Evolutionary conservation across 2,329 filamentous ascomycete species (phyloP), one percentile per base, ranked within the genome.

Genomic region (Periconia sp.): DNA sequence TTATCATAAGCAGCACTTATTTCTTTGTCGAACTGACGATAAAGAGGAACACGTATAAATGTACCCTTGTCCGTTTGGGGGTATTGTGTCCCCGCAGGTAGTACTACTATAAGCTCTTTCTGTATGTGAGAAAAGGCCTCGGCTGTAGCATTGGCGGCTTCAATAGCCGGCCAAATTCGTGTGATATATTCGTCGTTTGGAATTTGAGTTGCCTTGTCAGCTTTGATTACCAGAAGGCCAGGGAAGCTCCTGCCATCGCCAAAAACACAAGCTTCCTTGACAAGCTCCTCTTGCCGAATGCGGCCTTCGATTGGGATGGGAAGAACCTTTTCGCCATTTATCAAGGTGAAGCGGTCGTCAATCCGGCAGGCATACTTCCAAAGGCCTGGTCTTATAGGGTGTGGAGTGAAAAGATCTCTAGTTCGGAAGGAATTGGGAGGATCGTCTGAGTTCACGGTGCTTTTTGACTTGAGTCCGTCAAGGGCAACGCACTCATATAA

Each of bases 241-340:
- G 79, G 78, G 19, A 78, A 70, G 1, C 75, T 70, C 34, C 73
- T 74, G 7, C 77, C 79, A 1, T 76, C 73, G 0, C 83, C 83
- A 47, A 85, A 83, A 0, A 83, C 75, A 3, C 84, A 70, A 0
- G 77, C 78, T 45, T 86, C 83, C 12, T 75, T 69, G 0, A 86
- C 78, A 0, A 77, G 63, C 3, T 71, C 66, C 35, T 79, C 71
- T 38, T 81, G 75, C 7, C 80, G 71, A 5, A 85, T 76, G 0
- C 73, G 70, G 4, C 78, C 75, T 58, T 87, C 84, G 26, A 77
- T 71, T 0, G 70, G 66, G 5, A 78, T 62, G 0, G 76, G 76
- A 15, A 75, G 68, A 1, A 75, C 74, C 43, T 79, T 79, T 56
- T 79, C 76, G 7, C 76, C 77, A 39, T 78, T 79, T 4, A 75